phyloP scores from a whole-genome alignment of 164 flowering plant genomes.

The Taxillus chinensis region DNA sequence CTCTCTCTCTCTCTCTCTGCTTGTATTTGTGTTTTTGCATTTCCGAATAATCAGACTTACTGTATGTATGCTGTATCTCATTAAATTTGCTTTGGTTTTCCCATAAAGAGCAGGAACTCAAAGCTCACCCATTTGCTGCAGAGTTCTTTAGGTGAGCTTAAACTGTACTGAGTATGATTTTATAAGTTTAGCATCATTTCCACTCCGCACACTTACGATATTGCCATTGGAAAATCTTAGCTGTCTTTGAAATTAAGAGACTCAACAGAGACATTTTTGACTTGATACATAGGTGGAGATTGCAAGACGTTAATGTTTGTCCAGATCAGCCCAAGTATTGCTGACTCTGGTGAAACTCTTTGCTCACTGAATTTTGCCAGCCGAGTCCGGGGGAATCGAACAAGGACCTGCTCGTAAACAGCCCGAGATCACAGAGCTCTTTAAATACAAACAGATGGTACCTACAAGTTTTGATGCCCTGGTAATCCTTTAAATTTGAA shows the following conservation, averaged over 20 bases:
- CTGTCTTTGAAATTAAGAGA: too few species aligned
- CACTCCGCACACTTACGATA: too few species aligned
- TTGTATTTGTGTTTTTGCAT: neutral
- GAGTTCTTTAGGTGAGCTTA: constrained; percentile 70
- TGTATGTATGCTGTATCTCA: neutral
- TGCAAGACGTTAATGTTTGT: constrained; percentile 94
- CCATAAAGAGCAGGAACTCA: constrained; percentile 54
- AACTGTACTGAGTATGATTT: neutral
- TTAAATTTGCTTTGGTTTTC: neutral
- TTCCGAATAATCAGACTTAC: too few species aligned
- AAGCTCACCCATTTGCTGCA: constrained; percentile 93
- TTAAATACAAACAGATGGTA: constrained; percentile 88
- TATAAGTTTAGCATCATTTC: neutral
- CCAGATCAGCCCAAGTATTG: constrained; percentile 67
- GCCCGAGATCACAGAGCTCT: constrained; percentile 46
- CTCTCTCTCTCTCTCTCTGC: neutral
- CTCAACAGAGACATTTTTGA: neutral
- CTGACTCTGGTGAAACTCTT: constrained; percentile 73
- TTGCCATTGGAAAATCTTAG: too few species aligned
- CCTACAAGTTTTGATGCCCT: neutral
- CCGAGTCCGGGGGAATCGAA: constrained; percentile 73
- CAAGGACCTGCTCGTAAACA: constrained; percentile 84
- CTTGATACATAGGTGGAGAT: constrained; percentile 63
- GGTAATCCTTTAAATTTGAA: neutral
- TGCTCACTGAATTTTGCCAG: constrained; percentile 87